A percentile compares a stretch with the other conserved stretches of the same genome.
Evolutionary conservation across 2,329 filamentous ascomycete species (phyloP).

Genomic region (Talaromyces sp.): DNA sequence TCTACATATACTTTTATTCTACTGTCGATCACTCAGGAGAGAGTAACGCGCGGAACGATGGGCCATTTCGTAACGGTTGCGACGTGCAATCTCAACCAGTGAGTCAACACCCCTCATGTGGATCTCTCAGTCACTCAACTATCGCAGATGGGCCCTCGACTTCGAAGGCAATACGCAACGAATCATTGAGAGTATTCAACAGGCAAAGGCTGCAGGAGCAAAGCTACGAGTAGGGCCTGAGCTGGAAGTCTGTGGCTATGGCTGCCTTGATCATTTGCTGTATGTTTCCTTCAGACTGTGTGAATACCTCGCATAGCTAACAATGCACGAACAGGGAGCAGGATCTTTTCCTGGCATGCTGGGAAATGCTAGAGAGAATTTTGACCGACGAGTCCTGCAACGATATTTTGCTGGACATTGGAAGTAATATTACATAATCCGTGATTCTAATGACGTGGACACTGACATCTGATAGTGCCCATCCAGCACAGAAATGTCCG

Average conservation of each 20-base stretch:
- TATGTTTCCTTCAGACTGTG: conserved; percentile 30
- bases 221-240: conserved; percentile 54
- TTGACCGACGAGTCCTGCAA: conserved; percentile 55
- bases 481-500: conserved; percentile 53
- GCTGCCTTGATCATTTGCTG: conserved; percentile 62
- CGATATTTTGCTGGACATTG: conserved; percentile 41
- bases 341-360: conserved; percentile 51
- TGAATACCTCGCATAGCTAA: neutral
- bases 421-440: neutral
- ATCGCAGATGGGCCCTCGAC: conserved; percentile 45
- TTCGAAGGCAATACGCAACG: conserved; percentile 59
- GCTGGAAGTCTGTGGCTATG: conserved; percentile 49
- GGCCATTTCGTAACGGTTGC: conserved; percentile 20
- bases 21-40: neutral
- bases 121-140: neutral
- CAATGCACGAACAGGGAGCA: conserved; percentile 4
- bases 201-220: conserved; percentile 57
- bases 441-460: neutral
- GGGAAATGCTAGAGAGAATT: conserved; percentile 59
- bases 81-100: conserved; percentile 23
- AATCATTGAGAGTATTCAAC: conserved; percentile 59
- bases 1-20: neutral
- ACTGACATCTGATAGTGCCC: conserved; percentile 10
- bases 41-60: conserved; percentile 4
- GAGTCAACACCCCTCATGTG: conserved; percentile 17